Evolutionary conservation across 192 early-diverging fungal genomes (phyloP).

Genomic region (Backusella tarrabulga): DNA sequence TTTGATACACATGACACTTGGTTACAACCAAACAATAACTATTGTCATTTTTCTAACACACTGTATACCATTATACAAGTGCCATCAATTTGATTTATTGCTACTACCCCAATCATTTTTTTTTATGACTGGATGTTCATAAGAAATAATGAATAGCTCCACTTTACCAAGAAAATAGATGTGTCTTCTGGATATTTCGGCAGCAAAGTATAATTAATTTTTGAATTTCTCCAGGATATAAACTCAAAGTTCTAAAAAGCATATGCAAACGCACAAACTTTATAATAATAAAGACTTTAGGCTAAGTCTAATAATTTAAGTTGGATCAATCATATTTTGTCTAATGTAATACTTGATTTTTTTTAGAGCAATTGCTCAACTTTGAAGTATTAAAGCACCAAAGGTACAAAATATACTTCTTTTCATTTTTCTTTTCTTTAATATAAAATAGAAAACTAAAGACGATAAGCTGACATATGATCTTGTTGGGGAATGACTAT

Average conservation of each 20-base stretch:
- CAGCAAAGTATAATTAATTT: no score
- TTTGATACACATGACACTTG: background rate
- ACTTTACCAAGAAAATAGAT: background rate
- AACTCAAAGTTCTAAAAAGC: background rate
- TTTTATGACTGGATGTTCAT: background rate
- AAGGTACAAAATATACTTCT: background rate
- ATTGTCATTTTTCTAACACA: background rate
- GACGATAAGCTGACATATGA: background rate
- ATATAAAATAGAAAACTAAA: background rate
- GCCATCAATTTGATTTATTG: background rate
- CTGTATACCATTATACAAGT: background rate
- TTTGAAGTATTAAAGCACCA: background rate
- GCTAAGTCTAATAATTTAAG: background rate
- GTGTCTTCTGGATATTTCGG: background rate
- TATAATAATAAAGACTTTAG: background rate
- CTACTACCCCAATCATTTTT: background rate
- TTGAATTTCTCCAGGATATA: background rate
- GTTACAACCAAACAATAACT: background rate
- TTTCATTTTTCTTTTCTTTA: background rate
- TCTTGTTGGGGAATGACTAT: background rate
- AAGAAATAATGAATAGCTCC: background rate
- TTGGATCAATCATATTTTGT: background rate
- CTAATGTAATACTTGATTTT: background rate
- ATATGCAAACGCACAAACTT: background rate
- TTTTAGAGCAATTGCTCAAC: background rate